Conservation (phyloP, 2,329 filamentous ascomycete genomes). For the Cladosporium sp. region DNA sequence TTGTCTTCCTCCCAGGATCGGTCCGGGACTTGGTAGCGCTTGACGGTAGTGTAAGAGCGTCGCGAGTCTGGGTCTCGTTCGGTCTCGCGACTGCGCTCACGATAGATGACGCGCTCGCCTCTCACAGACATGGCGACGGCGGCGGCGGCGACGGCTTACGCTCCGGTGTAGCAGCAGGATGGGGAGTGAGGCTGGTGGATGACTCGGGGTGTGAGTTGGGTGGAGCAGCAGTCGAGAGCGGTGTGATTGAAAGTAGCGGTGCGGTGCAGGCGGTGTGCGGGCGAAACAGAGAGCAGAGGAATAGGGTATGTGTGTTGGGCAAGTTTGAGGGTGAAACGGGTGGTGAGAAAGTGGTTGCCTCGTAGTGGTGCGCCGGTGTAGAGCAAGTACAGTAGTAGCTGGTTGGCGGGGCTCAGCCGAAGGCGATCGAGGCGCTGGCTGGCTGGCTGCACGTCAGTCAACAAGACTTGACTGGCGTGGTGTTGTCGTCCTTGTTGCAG, state of each 20-base stretch:
- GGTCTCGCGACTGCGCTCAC: slow-evolving; percentile 42
- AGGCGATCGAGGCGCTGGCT: too few relatives aligned
- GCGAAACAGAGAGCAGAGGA: too few relatives aligned
- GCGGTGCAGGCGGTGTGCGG: background rate
- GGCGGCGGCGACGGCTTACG: background rate
- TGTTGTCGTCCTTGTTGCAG: too few relatives aligned
- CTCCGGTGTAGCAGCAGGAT: background rate
- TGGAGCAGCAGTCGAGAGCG: background rate
- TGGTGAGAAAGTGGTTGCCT: background rate
- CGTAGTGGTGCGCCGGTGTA: too few relatives aligned
- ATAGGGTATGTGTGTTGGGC: too few relatives aligned
- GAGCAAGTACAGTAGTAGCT: too few relatives aligned
- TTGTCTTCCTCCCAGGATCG: slow-evolving; percentile 32
- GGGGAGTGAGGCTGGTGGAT: background rate
- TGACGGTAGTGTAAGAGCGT: slow-evolving; percentile 51
- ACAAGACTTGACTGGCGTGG: too few relatives aligned
- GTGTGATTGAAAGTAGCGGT: background rate
- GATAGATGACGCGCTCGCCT: slow-evolving; percentile 35
- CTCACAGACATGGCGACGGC: slow-evolving; percentile 36
- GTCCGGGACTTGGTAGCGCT: slow-evolving; percentile 55
- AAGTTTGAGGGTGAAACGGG: too few relatives aligned
- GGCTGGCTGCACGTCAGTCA: too few relatives aligned
- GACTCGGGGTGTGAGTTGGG: background rate
- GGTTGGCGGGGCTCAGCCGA: too few relatives aligned
- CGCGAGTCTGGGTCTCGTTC: slow-evolving; percentile 31